Conservation (phyloP, 805 yeast species). For the Saccharomycopsis amapae region DNA sequence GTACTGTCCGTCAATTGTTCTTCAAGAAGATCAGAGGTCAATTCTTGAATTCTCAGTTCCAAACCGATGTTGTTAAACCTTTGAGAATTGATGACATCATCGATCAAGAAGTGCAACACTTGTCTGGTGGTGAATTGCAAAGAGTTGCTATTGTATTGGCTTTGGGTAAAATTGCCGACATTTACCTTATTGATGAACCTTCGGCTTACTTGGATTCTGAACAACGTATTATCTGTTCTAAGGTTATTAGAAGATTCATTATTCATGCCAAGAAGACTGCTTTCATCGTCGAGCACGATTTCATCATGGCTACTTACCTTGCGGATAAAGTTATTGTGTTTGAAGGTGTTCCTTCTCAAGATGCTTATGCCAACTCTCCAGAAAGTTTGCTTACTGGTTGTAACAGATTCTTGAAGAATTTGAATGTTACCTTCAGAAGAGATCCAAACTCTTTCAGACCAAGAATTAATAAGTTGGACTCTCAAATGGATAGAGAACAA, state of each 20-base stretch:
- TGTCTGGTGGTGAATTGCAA: conserved; percentile 99
- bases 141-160: conserved; percentile 97
- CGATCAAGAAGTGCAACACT: conserved; percentile 95
- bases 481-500: conserved; percentile 99
- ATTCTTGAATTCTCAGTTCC: conserved; percentile 94
- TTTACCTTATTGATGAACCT: conserved; percentile 96
- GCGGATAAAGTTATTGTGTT: conserved; percentile 98
- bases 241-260: conserved; percentile 94
- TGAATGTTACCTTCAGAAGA: conserved; percentile 97
- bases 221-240: conserved; percentile 98
- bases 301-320: conserved; percentile 98
- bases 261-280: conserved; percentile 97
- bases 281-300: conserved; percentile 99
- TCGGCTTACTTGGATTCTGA: conserved; percentile 98
- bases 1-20: conserved; percentile 96
- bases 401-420: conserved; percentile 91
- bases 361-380: conserved; percentile 81
- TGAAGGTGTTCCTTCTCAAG: conserved; percentile 87
- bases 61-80: conserved; percentile 96
- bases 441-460: conserved; percentile 98
- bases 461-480: conserved; percentile 93
- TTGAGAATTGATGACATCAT: conserved; percentile 87
- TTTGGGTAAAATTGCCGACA: conserved; percentile 91
- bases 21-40: conserved; percentile 93
- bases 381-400: conserved; percentile 95